Evolutionary conservation across 768 basidiomycete species (phyloP).

Genomic region (Amylocystis lapponica): DNA sequence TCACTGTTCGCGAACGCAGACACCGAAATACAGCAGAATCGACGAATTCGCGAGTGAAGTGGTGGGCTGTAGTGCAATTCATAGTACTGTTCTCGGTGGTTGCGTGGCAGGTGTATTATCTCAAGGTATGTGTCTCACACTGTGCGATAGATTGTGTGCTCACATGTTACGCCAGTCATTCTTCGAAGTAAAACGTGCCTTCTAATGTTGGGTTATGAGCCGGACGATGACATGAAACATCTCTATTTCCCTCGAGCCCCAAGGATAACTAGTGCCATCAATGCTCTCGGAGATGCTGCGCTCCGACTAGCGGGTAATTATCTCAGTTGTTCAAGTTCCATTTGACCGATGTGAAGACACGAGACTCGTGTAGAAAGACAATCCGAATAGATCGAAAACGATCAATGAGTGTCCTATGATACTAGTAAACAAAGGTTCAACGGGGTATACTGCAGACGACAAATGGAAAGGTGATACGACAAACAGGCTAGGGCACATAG

Average conservation of each 20-base stretch:
- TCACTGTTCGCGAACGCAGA: slow-evolving; percentile 86
- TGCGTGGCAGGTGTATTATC: slow-evolving; percentile 96
- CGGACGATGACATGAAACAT: too few relatives aligned
- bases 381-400: too few relatives aligned
- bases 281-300: too few relatives aligned
- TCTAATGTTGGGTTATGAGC: slow-evolving; percentile 42
- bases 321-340: too few relatives aligned
- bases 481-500: slow-evolving; percentile 7
- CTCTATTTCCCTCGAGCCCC: too few relatives aligned
- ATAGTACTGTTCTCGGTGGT: slow-evolving; percentile 85
- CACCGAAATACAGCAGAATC: slow-evolving; percentile 95
- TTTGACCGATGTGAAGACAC: too few relatives aligned
- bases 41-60: slow-evolving; percentile 93
- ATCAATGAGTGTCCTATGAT: slow-evolving; percentile 4
- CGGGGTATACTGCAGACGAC: slow-evolving; percentile 14
- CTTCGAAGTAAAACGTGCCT: slow-evolving; percentile 89
- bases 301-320: too few relatives aligned
- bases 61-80: slow-evolving; percentile 95
- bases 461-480: slow-evolving; percentile 8
- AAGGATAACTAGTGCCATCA: too few relatives aligned
- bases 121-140: slow-evolving; percentile 61
- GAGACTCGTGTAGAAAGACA: too few relatives aligned
- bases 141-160: neutral
- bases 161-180: slow-evolving; percentile 48
- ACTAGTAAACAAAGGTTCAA: slow-evolving; percentile 10